A percentile compares a stretch with the other conserved stretches of the same genome.
Evolutionary conservation across 768 basidiomycete genomes (phyloP).

Genomic region (Lactifluus volemus): DNA sequence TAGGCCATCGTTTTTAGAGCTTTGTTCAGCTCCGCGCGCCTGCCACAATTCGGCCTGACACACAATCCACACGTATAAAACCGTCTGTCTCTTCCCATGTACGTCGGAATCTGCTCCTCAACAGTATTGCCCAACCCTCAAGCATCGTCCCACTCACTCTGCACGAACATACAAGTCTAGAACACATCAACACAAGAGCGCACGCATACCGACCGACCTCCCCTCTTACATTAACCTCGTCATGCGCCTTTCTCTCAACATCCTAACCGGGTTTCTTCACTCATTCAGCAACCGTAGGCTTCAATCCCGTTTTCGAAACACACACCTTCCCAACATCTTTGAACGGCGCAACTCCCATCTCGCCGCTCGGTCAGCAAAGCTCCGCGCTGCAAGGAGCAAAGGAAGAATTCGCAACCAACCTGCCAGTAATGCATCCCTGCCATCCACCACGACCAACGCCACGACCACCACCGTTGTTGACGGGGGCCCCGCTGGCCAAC

Average conservation of each 20-base stretch:
- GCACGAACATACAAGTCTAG: not conserved
- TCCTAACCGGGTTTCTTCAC: not conserved
- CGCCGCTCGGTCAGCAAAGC: constrained; percentile 4
- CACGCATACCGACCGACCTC: not conserved
- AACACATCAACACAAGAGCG: not conserved
- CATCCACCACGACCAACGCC: not conserved
- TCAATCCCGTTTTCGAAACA: not conserved
- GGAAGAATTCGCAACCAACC: not conserved
- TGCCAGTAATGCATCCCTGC: not conserved
- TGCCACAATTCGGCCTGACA: not conserved
- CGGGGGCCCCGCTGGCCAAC: not conserved
- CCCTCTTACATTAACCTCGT: not conserved
- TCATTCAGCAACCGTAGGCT: constrained; percentile 3
- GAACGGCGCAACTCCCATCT: not conserved
- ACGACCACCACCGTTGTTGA: too few species aligned
- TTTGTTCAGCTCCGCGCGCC: not conserved
- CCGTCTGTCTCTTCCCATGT: not conserved
- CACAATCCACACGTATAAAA: not conserved
- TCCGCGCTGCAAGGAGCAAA: constrained; percentile 1
- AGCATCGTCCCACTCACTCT: not conserved
- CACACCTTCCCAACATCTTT: constrained; percentile 12
- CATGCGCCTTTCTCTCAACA: constrained; percentile 7
- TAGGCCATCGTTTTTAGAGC: not conserved
- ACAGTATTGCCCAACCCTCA: not conserved
- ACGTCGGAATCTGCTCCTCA: not conserved